Base-by-base conservation (phyloP, 495 filamentous ascomycete species). In the Hypoxylon perforatum region DNA sequence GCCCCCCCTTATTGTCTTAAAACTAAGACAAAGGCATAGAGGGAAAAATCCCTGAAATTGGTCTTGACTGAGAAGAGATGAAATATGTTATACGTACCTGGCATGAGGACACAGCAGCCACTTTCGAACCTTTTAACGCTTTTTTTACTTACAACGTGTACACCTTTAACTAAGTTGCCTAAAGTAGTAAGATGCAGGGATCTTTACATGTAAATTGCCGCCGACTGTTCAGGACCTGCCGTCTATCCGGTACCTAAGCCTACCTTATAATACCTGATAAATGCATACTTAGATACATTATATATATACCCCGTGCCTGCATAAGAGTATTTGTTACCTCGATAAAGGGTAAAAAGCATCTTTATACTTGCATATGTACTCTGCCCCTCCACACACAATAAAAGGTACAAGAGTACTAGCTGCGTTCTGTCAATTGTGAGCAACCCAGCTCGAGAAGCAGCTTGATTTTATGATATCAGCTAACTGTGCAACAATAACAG, bases 21-120 rank as follows among this genome's bases (percentile, higher is more conserved):
- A 1, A 47, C 10, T 28, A 22, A 56, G 51, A 36, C 36, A 63
- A 11, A 57, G 36, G 52, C 45, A 51, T 55, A 57, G 44, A 56
- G 55, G 44, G 42, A 49, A 50, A 14, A 23, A 33, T 15, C 15
- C 10, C 18, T 11, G n/a, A n/a, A n/a, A n/a, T 30, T 38, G 14
- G 35, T n/a, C 14, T 35, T 35, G 25, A 28, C 7, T 3, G 25
- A 28, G 25, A 28, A n/a, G 25, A 28, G 25, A 28, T 28, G 7
- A 28, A 28, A 3, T 28, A 28, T 3, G 25, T 28, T 28, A 28
- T 28, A 7, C 25, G 25, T 28, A 28, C 25, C n/a, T n/a, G n/a
- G 7, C 25, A 28, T 65, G 46, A 58, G 61, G 61, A 65, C 61
- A 64, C 53, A 15, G 25, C 36, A 48, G 38, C 48, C 39, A 63